Conservation (phyloP, 805 yeast genomes). For the Diddensiella caesifluorescens region DNA sequence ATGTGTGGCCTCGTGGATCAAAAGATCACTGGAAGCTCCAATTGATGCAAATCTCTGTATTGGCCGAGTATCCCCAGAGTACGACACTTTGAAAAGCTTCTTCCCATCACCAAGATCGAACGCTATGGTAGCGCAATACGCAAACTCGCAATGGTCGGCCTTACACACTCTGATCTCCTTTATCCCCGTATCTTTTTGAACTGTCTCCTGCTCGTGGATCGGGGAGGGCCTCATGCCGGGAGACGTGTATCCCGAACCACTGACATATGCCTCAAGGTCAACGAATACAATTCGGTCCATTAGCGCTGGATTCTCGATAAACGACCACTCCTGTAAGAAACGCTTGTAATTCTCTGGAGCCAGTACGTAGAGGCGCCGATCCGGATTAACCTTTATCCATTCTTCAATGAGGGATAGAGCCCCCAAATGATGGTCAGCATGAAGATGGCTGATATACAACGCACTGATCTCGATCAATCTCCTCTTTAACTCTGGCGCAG, state of each 20-base stretch:
- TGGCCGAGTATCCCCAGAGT: constrained; percentile 95
- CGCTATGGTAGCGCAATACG: constrained; percentile 54
- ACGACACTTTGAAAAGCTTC: constrained; percentile 60
- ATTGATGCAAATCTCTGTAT: constrained; percentile 55
- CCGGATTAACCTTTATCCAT: constrained; percentile 43
- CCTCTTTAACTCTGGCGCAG: constrained; percentile 38
- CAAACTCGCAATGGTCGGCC: constrained; percentile 80
- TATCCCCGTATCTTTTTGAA: constrained; percentile 3
- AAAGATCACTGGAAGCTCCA: constrained; percentile 62
- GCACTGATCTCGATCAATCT: constrained; percentile 58
- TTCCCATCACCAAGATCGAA: constrained; percentile 41
- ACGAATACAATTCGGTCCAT: constrained; percentile 44
- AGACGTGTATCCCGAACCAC: background rate
- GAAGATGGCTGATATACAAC: constrained; percentile 80
- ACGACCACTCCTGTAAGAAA: constrained; percentile 66
- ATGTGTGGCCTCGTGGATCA: constrained; percentile 91
- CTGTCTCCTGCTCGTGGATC: background rate
- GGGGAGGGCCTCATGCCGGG: background rate
- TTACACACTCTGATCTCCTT: constrained; percentile 50
- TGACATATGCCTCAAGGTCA: constrained; percentile 53
- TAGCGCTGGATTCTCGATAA: constrained; percentile 39
- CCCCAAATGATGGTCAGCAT: constrained; percentile 97
- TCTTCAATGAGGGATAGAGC: constrained; percentile 59
- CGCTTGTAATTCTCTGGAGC: constrained; percentile 69
- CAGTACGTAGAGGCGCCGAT: constrained; percentile 46